Conservation (phyloP, 73 alveolate species). For the Blepharisma stoltei region DNA sequence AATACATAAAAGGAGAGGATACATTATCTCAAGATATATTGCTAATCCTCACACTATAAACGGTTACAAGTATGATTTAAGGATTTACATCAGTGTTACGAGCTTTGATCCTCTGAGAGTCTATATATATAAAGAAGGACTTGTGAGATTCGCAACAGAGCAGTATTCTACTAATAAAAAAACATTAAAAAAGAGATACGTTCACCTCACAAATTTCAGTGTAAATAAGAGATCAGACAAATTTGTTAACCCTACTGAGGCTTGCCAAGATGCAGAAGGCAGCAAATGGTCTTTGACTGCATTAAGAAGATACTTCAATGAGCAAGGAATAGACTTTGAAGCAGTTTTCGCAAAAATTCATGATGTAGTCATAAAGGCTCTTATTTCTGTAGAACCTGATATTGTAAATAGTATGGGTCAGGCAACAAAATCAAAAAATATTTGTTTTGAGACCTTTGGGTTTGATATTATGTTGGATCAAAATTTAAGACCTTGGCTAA, state of each 20-base stretch:
- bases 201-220: conserved; percentile 93
- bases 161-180: conserved; percentile 68
- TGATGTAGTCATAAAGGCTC: conserved; percentile 71
- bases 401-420: conserved; percentile 42
- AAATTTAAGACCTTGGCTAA: conserved; percentile 87
- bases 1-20: conserved; percentile 62
- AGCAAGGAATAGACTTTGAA: conserved; percentile 54
- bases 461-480: conserved; percentile 92
- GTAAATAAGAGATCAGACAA: conserved; percentile 79
- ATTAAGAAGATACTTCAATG: conserved; percentile 47
- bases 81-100: conserved; percentile 85
- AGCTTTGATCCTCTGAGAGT: conserved; percentile 93
- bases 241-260: conserved; percentile 58
- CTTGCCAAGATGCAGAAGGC: conserved; percentile 54
- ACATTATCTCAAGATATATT: conserved; percentile 77
- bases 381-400: conserved; percentile 74
- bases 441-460: conserved; percentile 96
- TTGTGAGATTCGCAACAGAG: conserved; percentile 94
- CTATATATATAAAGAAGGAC: conserved; percentile 93
- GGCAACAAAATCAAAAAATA: conserved; percentile 51
- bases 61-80: conserved; percentile 88
- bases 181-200: conserved; percentile 69
- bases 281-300: conserved; percentile 77
- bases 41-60: conserved; percentile 88
- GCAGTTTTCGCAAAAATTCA: conserved; percentile 54